Evolutionary conservation across 371 early-diverging fungal species (phyloP), one percentile per base, ranked within the genome.

Genomic region (Mucor racemosus): DNA sequence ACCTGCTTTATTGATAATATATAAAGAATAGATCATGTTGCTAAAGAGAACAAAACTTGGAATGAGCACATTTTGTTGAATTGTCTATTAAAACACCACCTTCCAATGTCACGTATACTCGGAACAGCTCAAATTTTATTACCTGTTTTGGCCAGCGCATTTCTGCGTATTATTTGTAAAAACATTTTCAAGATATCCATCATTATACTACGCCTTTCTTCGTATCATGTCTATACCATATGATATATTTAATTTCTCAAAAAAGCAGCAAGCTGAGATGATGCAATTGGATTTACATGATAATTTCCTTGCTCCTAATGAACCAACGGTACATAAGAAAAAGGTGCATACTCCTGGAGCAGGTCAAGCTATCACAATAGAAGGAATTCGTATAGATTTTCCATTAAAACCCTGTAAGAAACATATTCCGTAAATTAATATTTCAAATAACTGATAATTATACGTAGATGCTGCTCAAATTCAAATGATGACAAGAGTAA

Each of bases 1-100:
- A 40, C 99, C 98, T 7, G 98, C 95, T 70, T 97, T 96, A 86
- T 96, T 97, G 76, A 98, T 95, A 76, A 98, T 95, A 76, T 92
- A 96, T 33, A 98, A 75, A 8, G 95, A 91, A 72, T 91, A 92
- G 55, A 97, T 92, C 95, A 96, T 96, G 54, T 41, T 64, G 53
- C 42, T 54, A 46, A 10, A 48, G 21, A 46, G 33, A 46, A 57
- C 34, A 44, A 35, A 65, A 35, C 14, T 21, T 11, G 19, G 14
- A 35, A 53, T 26, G 26, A 19, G 11, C 11, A 14, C 53, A 5
- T 13, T 26, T 21, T 31, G 10, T 26, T 19, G 1, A 9, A 1
- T 17, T 44, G 50, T 50, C 26, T 19, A 53, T 53, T 53, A 26
- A 53, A 53, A 53, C 53, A 53, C 53, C 50, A 50, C 26, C 14